Conservation (phyloP, 2,329 filamentous ascomycete genomes). For the Bipolaris zeicola region DNA sequence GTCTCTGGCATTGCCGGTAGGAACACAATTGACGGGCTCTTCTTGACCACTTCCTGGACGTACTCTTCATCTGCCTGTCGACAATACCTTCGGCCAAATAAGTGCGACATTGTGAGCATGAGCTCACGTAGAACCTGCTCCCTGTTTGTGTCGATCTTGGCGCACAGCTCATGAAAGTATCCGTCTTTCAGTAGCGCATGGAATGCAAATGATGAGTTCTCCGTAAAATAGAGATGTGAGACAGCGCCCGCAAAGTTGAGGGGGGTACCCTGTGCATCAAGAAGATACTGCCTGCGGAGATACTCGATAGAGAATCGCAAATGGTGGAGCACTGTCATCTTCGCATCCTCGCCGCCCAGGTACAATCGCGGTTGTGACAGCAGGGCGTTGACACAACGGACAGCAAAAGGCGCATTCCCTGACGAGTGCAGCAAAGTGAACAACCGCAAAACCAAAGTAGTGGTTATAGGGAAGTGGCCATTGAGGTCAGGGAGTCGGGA, state of each 20-base stretch:
- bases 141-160: slow-evolving; percentile 58
- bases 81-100: slow-evolving; percentile 68
- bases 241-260: slow-evolving; percentile 75
- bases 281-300: slow-evolving; percentile 69
- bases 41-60: slow-evolving; percentile 57
- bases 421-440: slow-evolving; percentile 71
- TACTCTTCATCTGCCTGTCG: slow-evolving; percentile 55
- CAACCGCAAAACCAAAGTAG: slow-evolving; percentile 71
- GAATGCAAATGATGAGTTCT: slow-evolving; percentile 77
- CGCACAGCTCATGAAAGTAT: slow-evolving; percentile 70
- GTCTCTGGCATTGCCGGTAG: slow-evolving; percentile 66
- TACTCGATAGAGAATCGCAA: slow-evolving; percentile 83
- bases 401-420: slow-evolving; percentile 65
- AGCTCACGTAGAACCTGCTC: slow-evolving; percentile 62
- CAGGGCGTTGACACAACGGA: slow-evolving; percentile 67
- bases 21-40: slow-evolving; percentile 67
- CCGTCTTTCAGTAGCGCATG: slow-evolving; percentile 74
- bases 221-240: slow-evolving; percentile 76
- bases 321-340: slow-evolving; percentile 74
- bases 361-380: slow-evolving; percentile 73
- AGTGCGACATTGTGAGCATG: slow-evolving; percentile 71
- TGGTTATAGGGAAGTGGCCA: slow-evolving; percentile 79
- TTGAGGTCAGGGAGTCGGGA: slow-evolving; percentile 74
- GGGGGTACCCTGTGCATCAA: slow-evolving; percentile 65
- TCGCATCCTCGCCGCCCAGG: slow-evolving; percentile 70